Percentiles rank a stretch among this genome's conserved stretches.
phyloP scores from a whole-genome alignment of 2,329 filamentous ascomycete genomes.

The Alternaria tenuissima region DNA sequence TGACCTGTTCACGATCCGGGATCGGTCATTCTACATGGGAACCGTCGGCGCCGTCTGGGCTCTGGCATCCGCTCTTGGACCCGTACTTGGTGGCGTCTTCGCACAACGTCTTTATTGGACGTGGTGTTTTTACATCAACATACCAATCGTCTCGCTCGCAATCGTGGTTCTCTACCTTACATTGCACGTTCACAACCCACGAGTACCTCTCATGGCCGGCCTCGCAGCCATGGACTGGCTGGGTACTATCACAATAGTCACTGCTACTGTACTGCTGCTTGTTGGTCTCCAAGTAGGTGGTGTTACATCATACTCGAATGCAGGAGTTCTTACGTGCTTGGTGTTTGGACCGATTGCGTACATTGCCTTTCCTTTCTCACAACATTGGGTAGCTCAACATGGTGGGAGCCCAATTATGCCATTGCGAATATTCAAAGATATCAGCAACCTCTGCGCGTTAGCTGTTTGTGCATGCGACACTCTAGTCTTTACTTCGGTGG shows the following conservation, averaged over 20 bases:
- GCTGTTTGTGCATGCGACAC: constrained; percentile 58
- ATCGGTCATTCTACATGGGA: constrained; percentile 61
- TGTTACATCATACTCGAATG: constrained; percentile 56
- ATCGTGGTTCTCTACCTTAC: constrained; percentile 61
- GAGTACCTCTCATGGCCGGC: constrained; percentile 56
- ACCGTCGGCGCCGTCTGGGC: constrained; percentile 64
- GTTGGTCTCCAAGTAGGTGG: constrained; percentile 64
- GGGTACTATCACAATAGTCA: constrained; percentile 59
- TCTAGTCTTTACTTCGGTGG: constrained; percentile 69
- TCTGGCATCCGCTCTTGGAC: constrained; percentile 62
- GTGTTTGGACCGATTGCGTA: constrained; percentile 58
- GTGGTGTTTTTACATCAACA: constrained; percentile 57
- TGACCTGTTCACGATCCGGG: constrained; percentile 59
- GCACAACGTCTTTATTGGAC: constrained; percentile 58
- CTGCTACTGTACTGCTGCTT: constrained; percentile 59
- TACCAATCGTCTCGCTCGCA: constrained; percentile 59
- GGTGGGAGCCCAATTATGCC: constrained; percentile 73
- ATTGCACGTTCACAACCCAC: constrained; percentile 62
- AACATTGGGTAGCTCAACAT: constrained; percentile 69
- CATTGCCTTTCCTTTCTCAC: constrained; percentile 64
- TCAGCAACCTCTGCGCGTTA: constrained; percentile 66
- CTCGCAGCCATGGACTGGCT: constrained; percentile 63
- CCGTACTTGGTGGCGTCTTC: constrained; percentile 63
- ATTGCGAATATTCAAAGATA: constrained; percentile 67
- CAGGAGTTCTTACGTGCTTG: constrained; percentile 62